A percentile compares a stretch with the other conserved stretches of the same genome.
These are phyloP conservation scores for Mayamaea pseudoterrestris DNA, from an alignment of 108 stramenopile species.

Conservation along the genomic window DNA sequence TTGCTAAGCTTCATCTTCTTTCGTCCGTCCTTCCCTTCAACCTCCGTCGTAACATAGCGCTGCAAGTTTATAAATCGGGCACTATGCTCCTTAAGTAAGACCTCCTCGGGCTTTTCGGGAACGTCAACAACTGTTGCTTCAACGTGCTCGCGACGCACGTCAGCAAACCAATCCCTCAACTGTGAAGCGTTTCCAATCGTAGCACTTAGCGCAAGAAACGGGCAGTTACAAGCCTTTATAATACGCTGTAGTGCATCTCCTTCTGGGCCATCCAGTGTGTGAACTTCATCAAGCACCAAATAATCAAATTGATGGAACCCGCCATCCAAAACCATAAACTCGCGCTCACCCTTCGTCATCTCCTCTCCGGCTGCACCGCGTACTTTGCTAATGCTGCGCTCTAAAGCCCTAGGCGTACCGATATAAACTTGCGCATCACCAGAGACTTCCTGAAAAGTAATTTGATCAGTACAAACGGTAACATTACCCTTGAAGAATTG, in stretches of 20 bases:
- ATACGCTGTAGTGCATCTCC: conserved; percentile 96
- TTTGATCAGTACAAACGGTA: conserved; percentile 84
- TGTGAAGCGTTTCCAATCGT: conserved; percentile 96
- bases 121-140: conserved; percentile 64
- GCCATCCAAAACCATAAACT: conserved; percentile 91
- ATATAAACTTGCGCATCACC: conserved; percentile 92
- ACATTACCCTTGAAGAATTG: conserved; percentile 93
- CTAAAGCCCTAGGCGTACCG: conserved; percentile 94
- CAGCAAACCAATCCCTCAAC: conserved; percentile 88
- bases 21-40: conserved; percentile 77
- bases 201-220: conserved; percentile 93
- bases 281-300: conserved; percentile 96
- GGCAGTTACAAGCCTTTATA: conserved; percentile 90
- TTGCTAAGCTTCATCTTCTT: conserved; percentile 67
- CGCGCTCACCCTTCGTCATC: conserved; percentile 84
- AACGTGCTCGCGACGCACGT: conserved; percentile 80
- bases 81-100: conserved; percentile 79
- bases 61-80: conserved; percentile 98
- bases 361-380: conserved; percentile 91
- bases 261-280: conserved; percentile 95
- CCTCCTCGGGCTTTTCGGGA: conserved; percentile 36
- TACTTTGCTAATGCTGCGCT: conserved; percentile 87
- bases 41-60: conserved; percentile 81
- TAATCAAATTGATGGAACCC: conserved; percentile 96
- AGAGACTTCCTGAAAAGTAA: conserved; percentile 80